Conservation (phyloP, 257 asterid genomes). For the Plectranthus barbatus region DNA sequence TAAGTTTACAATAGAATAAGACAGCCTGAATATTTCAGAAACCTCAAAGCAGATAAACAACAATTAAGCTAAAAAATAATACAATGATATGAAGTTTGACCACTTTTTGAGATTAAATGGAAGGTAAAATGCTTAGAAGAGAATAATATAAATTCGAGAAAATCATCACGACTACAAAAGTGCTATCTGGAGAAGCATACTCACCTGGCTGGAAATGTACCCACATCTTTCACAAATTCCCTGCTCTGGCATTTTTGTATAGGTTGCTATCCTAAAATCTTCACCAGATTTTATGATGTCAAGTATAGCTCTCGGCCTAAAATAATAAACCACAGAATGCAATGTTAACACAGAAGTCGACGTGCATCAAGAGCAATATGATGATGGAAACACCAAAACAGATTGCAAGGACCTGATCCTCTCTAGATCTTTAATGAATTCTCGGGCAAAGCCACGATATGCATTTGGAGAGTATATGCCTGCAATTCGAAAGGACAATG, state of each 20-base stretch:
- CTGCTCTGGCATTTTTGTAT: conserved; percentile 95
- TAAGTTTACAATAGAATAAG: neutral
- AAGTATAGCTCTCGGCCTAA: conserved; percentile 85
- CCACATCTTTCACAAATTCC: conserved; percentile 94
- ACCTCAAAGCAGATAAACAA: neutral
- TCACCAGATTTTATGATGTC: conserved; percentile 94
- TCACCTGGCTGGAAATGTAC: conserved; percentile 96
- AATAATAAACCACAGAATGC: conserved; percentile 1
- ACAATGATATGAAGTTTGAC: neutral
- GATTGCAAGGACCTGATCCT: conserved; percentile 56
- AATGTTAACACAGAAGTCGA: neutral
- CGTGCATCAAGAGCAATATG: neutral
- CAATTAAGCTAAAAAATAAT: neutral
- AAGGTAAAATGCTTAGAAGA: neutral
- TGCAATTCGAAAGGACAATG: conserved; percentile 18
- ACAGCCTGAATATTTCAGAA: neutral
- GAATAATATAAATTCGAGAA: neutral
- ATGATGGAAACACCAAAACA: neutral
- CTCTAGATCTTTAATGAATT: conserved; percentile 92
- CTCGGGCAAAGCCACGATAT: conserved; percentile 97
- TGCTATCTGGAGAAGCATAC: neutral
- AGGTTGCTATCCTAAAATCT: conserved; percentile 84
- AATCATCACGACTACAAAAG: neutral
- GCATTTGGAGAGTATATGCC: conserved; percentile 98
- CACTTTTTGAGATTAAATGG: neutral